A percentile compares a stretch with the other conserved stretches of the same genome.
These are phyloP conservation scores for Fomitopsis palustris DNA, from an alignment of 1,284 basidiomycete species.

Conservation along the genomic window DNA sequence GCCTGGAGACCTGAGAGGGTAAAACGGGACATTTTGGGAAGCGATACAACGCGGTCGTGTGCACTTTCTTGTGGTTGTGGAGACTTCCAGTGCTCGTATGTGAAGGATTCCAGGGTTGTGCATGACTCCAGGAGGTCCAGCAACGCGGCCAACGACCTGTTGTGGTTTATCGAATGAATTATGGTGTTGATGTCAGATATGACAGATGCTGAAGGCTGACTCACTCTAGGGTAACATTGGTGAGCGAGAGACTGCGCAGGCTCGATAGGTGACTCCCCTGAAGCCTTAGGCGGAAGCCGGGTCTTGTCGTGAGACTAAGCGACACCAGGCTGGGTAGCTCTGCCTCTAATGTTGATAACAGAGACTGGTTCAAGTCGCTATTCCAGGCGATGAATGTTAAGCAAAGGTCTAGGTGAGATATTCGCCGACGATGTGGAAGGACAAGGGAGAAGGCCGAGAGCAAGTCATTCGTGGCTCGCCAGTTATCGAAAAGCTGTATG, in stretches of 20 bases:
- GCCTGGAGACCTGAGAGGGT: neutral
- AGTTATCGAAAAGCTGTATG: neutral
- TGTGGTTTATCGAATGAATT: neutral
- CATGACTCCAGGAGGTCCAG: neutral
- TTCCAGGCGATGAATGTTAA: neutral
- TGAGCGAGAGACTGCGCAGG: neutral
- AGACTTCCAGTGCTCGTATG: neutral
- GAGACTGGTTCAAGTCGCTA: neutral
- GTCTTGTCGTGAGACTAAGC: neutral
- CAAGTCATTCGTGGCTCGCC: neutral
- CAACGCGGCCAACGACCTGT: neutral
- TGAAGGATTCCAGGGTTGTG: neutral
- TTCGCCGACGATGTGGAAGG: neutral
- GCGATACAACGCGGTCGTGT: neutral
- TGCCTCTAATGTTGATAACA: neutral
- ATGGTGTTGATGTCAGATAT: neutral
- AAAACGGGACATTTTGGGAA: neutral
- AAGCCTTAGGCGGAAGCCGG: neutral
- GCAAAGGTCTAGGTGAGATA: neutral
- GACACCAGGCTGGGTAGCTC: neutral
- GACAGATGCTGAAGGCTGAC: neutral
- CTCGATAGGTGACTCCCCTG: neutral
- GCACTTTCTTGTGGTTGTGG: neutral
- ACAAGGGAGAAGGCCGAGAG: neutral
- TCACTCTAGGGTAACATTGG: neutral